phyloP scores from a whole-genome alignment of 2,329 filamentous ascomycete genomes.

The Xylariaceae sp. region DNA sequence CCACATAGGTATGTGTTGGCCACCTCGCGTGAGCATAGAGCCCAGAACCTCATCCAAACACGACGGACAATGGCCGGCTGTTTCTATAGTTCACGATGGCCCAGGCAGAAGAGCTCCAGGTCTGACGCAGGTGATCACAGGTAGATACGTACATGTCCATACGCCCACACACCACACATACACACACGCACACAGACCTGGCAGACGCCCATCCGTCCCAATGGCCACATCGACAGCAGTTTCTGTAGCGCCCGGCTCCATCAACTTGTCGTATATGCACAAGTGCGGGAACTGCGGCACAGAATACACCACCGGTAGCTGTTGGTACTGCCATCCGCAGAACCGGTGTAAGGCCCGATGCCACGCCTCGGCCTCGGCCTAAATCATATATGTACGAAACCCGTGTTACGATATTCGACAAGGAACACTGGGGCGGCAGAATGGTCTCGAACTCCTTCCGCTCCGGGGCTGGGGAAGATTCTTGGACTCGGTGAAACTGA shows the following conservation, averaged over 20 bases:
- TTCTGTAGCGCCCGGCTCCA: slow-evolving; percentile 14
- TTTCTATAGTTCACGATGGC: slow-evolving; percentile 9
- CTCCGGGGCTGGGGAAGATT: slow-evolving; percentile 3
- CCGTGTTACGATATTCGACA: slow-evolving; percentile 12
- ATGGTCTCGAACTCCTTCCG: slow-evolving; percentile 13
- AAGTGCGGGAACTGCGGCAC: slow-evolving; percentile 34
- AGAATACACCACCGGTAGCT: slow-evolving; percentile 33
- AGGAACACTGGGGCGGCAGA: neutral
- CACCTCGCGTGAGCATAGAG: slow-evolving; percentile 10
- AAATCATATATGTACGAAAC: slow-evolving; percentile 5
- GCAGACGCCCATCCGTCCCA: slow-evolving; percentile 10
- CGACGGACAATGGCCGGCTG: slow-evolving; percentile 3
- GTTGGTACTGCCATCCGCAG: slow-evolving; percentile 35
- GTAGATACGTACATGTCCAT: neutral
- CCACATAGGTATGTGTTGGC: slow-evolving; percentile 16
- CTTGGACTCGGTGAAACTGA: slow-evolving; percentile 8
- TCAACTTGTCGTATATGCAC: slow-evolving; percentile 30
- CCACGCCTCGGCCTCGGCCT: slow-evolving; percentile 2
- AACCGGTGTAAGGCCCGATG: slow-evolving; percentile 21
- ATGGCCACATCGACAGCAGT: slow-evolving; percentile 15
- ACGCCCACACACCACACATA: neutral
- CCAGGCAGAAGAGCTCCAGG: slow-evolving; percentile 14
- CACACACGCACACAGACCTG: slow-evolving; percentile 3
- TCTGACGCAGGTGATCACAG: slow-evolving; percentile 14
- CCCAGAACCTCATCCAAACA: slow-evolving; percentile 3